These are phyloP conservation scores for Alternaria incomplexa DNA, from an alignment of 2,329 filamentous ascomycete genomes.

Conservation along the genomic window DNA sequence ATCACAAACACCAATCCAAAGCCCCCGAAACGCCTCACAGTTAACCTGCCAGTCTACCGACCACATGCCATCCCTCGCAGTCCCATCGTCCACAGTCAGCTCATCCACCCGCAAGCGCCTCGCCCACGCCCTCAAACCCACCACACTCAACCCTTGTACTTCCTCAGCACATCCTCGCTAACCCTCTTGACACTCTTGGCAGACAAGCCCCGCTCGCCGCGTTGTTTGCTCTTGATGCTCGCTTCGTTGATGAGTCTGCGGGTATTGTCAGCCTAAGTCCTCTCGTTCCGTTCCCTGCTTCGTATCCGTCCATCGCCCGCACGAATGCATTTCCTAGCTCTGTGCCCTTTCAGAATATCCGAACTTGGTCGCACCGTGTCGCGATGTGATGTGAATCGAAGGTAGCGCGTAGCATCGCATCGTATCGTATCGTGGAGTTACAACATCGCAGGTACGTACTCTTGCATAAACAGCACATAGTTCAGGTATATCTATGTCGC, in stretches of 20 bases:
- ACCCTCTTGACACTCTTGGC: constrained; percentile 78
- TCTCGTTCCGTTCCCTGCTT: no score
- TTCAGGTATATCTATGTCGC: constrained; percentile 76
- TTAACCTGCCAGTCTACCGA: no score
- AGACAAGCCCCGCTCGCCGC: constrained; percentile 75
- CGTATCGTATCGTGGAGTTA: neutral
- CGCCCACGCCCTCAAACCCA: neutral
- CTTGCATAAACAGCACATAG: constrained; percentile 80
- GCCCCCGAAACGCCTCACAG: neutral
- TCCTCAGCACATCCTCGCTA: constrained; percentile 62
- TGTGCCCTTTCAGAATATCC: no score
- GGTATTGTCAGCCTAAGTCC: neutral
- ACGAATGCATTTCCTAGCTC: fast-evolving
- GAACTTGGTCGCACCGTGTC: neutral
- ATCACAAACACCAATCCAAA: neutral
- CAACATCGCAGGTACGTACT: constrained; percentile 50
- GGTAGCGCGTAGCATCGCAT: neutral
- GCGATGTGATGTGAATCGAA: neutral
- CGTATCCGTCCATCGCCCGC: fast-evolving
- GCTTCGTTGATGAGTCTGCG: constrained; percentile 80
- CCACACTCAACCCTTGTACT: constrained; percentile 40
- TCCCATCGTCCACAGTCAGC: fast-evolving
- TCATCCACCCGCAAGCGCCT: neutral
- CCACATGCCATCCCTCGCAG: fast-evolving
- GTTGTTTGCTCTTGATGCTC: constrained; percentile 74